Evolutionary conservation across 305 asterid species (phyloP).

Genomic region (Solanum aculeatissimum): DNA sequence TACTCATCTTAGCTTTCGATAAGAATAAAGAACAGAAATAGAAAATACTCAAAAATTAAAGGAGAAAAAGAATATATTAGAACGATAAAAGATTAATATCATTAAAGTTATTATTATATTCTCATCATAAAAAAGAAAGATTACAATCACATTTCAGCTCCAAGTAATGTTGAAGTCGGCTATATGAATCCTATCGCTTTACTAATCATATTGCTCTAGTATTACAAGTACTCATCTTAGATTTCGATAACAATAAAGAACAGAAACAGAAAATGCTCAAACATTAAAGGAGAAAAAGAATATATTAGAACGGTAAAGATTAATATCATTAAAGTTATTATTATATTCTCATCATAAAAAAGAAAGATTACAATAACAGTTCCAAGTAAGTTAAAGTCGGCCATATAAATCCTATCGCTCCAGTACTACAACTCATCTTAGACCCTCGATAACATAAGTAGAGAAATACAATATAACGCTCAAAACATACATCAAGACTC

Average conservation of each 20-base stretch:
- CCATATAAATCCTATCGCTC: background rate
- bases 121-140: background rate
- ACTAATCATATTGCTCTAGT: background rate
- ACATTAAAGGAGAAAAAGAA: background rate
- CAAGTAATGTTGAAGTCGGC: background rate
- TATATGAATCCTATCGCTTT: background rate
- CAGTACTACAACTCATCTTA: background rate
- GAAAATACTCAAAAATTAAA: background rate
- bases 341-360: background rate
- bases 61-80: background rate
- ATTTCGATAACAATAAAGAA: accelerated
- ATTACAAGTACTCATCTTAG: background rate
- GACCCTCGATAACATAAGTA: background rate
- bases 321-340: too few relatives aligned
- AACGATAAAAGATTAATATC: background rate
- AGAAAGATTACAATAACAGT: background rate
- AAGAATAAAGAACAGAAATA: accelerated
- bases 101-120: background rate
- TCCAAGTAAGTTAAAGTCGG: background rate
- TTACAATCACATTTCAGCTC: background rate
- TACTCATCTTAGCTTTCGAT: background rate
- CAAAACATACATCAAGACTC: background rate
- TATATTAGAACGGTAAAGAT: background rate
- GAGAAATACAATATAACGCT: background rate
- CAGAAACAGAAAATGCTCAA: background rate